Conservation (phyloP, 129 eudicot species). For the Flaveria brownii region DNA sequence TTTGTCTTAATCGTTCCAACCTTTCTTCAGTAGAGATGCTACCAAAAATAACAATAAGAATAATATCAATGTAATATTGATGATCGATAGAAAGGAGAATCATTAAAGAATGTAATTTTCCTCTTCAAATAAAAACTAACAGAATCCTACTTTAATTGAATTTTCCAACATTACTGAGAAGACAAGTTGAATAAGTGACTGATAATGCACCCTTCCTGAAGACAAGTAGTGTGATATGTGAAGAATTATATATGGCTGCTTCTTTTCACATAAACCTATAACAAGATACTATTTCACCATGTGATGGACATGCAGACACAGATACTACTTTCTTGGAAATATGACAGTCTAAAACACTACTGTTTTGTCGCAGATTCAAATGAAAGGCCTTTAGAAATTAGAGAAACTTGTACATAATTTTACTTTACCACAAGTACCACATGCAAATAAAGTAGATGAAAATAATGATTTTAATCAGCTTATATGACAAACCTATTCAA, state of each 20-base stretch:
- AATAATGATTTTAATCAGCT: neutral
- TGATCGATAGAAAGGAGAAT: neutral
- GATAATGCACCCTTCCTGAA: neutral
- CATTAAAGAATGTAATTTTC: neutral
- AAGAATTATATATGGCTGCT: slow-evolving; percentile 2
- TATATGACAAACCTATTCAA: slow-evolving; percentile 64
- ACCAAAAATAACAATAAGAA: slow-evolving; percentile 4
- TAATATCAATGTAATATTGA: neutral
- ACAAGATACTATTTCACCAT: neutral
- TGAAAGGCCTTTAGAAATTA: neutral
- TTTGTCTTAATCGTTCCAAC: slow-evolving; percentile 74
- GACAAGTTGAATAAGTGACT: slow-evolving; percentile 14
- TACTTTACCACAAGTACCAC: slow-evolving; percentile 20
- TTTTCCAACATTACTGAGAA: slow-evolving; percentile 20
- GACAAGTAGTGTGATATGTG: neutral
- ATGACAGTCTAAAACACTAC: neutral
- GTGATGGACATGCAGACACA: slow-evolving; percentile 2
- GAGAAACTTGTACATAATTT: slow-evolving; percentile 9
- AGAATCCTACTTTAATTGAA: slow-evolving; percentile 1
- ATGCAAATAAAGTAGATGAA: slow-evolving; percentile 6
- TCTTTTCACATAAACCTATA: neutral
- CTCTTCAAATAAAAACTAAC: slow-evolving; percentile 6
- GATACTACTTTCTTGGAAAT: neutral
- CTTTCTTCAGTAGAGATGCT: slow-evolving; percentile 95
- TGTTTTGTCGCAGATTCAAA: neutral